A percentile compares a stretch with the other conserved stretches of the same genome.
Conservation (phyloP, 306 rosid species). For the Ammopiptanthus mongolicus region DNA sequence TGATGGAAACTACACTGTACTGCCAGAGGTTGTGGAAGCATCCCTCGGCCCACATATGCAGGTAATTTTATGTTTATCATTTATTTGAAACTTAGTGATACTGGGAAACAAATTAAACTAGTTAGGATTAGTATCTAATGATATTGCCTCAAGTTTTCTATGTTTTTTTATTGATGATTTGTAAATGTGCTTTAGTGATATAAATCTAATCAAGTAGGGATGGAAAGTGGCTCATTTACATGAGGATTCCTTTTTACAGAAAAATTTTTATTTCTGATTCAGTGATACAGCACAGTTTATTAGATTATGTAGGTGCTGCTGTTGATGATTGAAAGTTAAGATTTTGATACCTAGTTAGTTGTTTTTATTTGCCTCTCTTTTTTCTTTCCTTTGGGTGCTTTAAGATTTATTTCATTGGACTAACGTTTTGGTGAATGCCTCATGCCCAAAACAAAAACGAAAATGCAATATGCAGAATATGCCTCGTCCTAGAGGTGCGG, state of each 20-base stretch:
- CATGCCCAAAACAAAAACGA: neutral
- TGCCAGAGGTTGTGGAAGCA: slow-evolving; percentile 98
- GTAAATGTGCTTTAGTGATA: neutral
- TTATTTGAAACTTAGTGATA: neutral
- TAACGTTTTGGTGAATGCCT: neutral
- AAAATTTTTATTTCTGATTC: slow-evolving; percentile 7
- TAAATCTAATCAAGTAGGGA: neutral
- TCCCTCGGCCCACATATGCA: slow-evolving; percentile 99
- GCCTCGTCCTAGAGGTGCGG: slow-evolving; percentile 99
- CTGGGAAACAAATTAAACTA: neutral
- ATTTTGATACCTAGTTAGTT: neutral
- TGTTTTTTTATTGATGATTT: neutral
- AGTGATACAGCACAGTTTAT: neutral
- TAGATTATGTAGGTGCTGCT: neutral
- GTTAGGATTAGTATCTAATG: slow-evolving; percentile 10
- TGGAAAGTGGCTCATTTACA: neutral
- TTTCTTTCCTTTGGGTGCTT: neutral
- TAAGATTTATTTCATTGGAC: neutral
- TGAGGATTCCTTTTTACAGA: neutral
- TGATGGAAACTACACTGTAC: slow-evolving; percentile 94
- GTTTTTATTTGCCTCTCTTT: neutral
- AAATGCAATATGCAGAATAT: slow-evolving; percentile 55
- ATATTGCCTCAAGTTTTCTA: slow-evolving; percentile 1
- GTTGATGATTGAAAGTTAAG: neutral
- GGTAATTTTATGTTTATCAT: slow-evolving; percentile 41